Conservation (phyloP, 73 alveolate genomes). For the Symbiodinium pilosum region DNA sequence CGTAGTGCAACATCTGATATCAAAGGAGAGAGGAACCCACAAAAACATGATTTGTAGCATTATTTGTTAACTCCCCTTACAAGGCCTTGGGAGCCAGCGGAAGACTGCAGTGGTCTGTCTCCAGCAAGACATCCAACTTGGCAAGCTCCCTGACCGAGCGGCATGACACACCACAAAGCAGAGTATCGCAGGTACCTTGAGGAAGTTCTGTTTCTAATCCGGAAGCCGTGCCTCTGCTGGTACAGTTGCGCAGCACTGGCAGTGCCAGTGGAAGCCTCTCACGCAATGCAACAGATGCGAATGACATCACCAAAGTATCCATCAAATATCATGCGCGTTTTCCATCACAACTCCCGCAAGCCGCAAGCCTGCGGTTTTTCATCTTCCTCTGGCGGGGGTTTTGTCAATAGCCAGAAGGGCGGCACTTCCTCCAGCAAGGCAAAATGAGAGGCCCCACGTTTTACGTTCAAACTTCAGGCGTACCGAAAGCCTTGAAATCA, state of each 20-base stretch:
- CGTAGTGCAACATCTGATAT: background rate
- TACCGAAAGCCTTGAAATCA: slow-evolving; percentile 1
- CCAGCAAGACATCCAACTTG: background rate
- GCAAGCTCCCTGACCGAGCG: background rate
- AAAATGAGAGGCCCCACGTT: background rate
- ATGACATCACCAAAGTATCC: too few relatives aligned
- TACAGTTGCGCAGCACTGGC: slow-evolving; percentile 42
- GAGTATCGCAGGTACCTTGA: background rate
- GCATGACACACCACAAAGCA: background rate
- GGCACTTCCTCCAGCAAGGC: slow-evolving; percentile 27
- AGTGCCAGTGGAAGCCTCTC: background rate
- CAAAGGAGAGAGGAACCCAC: background rate
- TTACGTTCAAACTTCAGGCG: background rate
- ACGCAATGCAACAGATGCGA: background rate
- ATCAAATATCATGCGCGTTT: too few relatives aligned
- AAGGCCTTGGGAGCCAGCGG: slow-evolving; percentile 68
- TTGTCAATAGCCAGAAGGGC: slow-evolving; percentile 58
- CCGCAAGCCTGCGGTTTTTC: background rate
- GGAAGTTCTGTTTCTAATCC: too few relatives aligned
- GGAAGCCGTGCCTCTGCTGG: slow-evolving; percentile 18
- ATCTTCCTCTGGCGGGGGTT: background rate
- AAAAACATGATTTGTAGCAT: background rate
- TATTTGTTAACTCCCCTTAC: background rate
- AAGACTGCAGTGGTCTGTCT: background rate
- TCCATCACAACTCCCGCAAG: background rate